Base-by-base conservation (phyloP, 306 rosid species). In the Hippophae tibetana region DNA sequence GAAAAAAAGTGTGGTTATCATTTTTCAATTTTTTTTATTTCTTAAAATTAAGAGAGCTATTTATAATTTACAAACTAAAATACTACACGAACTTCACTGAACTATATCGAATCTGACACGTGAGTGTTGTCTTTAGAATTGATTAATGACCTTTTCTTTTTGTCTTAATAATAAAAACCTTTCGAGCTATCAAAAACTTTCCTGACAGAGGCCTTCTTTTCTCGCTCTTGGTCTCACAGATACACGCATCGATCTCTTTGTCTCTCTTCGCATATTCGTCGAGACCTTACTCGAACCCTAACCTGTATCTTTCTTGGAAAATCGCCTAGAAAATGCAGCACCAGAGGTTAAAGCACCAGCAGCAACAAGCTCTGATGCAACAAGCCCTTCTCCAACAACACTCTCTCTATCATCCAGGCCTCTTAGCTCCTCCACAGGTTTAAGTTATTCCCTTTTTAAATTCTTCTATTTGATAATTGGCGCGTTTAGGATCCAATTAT, bases 361-460 rank as follows among this genome's bases (percentile, higher is more conserved):
- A 72, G 68, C 97, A 90, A 13, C 98, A 92, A 78, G 96, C 96
- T 80, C 75, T 92, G 89, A 87, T 92, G 95, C 98, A 92, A 50
- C 98, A 92, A 66, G 96, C 98, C 67, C 87, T 92, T 59, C 86
- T 92, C 31, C 98, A 92, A 66, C 98, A 92, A 56, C 96, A 92
- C 50, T 83, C 98, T 63, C 84, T 92, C 70, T 92, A 92, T 72
- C 98, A 92, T 57, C 96, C 98, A 12, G 98, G 93, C 56, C 89
- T 92, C 48, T 38, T 92, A 42, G 98, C 98, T 83, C 95, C 96
- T 11, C 96, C 98, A 52, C 98, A 92, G 98, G 98, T 92, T 71
- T 68, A 56, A 27, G 44, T 60, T 56, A 59, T 55, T 38, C 47
- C 40, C 7, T 9, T 7, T 47, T 31, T 52, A 47, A 10, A 46